Percentiles rank a stretch among this genome's conserved stretches.
Conservation (phyloP, 2,329 filamentous ascomycete species). For the Chaetomium globosum region DNA sequence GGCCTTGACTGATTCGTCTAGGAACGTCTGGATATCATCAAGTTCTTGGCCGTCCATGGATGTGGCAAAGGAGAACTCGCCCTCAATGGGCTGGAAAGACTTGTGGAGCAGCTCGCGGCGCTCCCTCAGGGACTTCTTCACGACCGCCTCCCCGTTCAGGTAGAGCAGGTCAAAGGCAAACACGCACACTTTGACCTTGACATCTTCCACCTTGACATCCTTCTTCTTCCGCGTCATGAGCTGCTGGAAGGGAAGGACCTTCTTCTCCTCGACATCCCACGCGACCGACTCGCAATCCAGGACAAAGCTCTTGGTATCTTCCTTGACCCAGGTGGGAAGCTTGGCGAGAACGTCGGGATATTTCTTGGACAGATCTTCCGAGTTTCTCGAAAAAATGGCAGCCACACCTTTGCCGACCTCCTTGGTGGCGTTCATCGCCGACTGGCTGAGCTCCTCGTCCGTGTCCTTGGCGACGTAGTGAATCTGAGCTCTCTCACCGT, state of each 20-base stretch:
- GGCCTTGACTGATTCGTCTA: conserved; percentile 93
- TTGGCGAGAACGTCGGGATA: conserved; percentile 94
- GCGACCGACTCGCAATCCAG: conserved; percentile 98
- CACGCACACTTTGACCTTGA: conserved; percentile 95
- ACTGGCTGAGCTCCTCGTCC: conserved; percentile 66
- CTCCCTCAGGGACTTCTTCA: conserved; percentile 83
- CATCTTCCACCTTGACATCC: conserved; percentile 91
- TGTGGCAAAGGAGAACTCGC: conserved; percentile 89
- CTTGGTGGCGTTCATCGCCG: conserved; percentile 61
- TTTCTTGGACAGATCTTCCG: conserved; percentile 94
- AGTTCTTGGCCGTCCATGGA: conserved; percentile 84
- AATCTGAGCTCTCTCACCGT: conserved; percentile 96
- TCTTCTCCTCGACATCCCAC: conserved; percentile 94
- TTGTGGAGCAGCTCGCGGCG: conserved; percentile 73
- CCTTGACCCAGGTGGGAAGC: conserved; percentile 84
- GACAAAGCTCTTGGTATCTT: conserved; percentile 90
- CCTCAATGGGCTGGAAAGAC: conserved; percentile 77
- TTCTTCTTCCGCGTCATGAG: conserved; percentile 98
- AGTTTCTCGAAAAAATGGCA: conserved; percentile 96
- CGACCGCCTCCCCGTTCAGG: conserved; percentile 85
- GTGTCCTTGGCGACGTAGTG: conserved; percentile 90
- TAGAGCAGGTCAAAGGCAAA: conserved; percentile 96
- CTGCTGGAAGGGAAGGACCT: conserved; percentile 94
- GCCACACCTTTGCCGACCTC: conserved; percentile 74
- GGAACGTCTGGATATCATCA: conserved; percentile 87